Evolutionary conservation across 129 eudicot species (phyloP), one percentile per base, ranked within the genome.

Genomic region (Lactuca sativa): DNA sequence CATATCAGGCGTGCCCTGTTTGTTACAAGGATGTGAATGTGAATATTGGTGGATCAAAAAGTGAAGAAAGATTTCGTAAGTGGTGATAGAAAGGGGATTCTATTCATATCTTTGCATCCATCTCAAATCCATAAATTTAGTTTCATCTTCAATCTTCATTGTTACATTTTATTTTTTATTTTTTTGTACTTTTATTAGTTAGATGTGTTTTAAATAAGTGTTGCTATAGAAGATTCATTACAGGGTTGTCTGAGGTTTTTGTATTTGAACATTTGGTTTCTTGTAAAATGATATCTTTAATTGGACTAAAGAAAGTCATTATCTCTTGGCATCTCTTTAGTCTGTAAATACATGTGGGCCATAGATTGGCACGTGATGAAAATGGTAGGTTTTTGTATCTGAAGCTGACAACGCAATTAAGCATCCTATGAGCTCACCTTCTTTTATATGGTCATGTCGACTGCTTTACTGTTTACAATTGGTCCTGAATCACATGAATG

Each of bases 1-100:
- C 13, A 47, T 47, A 53, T 75, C 88, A 90, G 96, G 96, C 93
- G 13, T 90, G 96, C 83, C 96, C 96, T 44, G 80, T 90, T 69
- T 90, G 96, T 78, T 90, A 90, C 86, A 86, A 81, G 82, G 95
- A 90, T 47, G 96, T 88, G 78, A 71, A 70, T 67, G 67, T 77
- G 41, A 61, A 70, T 63, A 73, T 70, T 43, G 72, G n/a, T 47
- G 15, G 3, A 47, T 47, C 96, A 31, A 88, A 86, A 77, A 65
- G 69, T 43, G 81, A 83, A 80, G 56, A 64, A 34, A 77, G 48
- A 48, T 48, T 71, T 38, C 72, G 70, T 44, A 72, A 82, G 70
- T 71, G 68, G 56, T 48, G 53, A 66, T 66, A 66, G 51, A 57
- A 36, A 63, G 44, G 56, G 82, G 53, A 59, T 49, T 55, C 13